phyloP scores from a whole-genome alignment of 495 filamentous ascomycete species.

The Annulohypoxylon stygium region DNA sequence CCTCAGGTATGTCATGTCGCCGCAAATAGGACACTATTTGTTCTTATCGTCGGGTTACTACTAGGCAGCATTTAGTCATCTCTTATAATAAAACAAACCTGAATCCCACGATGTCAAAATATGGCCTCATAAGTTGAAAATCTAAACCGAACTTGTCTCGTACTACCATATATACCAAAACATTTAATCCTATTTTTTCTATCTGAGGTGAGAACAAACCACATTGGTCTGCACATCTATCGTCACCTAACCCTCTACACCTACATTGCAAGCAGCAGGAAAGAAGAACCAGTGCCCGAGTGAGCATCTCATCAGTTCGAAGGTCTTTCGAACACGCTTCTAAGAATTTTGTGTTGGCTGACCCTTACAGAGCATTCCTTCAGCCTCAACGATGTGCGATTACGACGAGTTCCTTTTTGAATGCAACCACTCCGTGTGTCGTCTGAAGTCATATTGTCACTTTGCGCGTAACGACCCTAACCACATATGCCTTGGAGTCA shows the following conservation, averaged over 20 bases:
- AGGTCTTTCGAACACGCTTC: no score
- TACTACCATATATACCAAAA: background rate
- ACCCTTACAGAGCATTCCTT: background rate
- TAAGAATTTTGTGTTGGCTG: slow-evolving; percentile 10
- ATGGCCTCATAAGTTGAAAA: slow-evolving; percentile 14
- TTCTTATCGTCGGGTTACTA: slow-evolving; percentile 31
- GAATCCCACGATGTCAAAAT: slow-evolving; percentile 23
- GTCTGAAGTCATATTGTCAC: slow-evolving; percentile 76
- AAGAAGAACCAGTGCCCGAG: background rate
- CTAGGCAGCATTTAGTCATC: background rate
- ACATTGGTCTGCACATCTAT: background rate
- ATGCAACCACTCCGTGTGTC: slow-evolving; percentile 67
- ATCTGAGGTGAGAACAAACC: slow-evolving; percentile 20
- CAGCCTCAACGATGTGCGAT: slow-evolving; percentile 68
- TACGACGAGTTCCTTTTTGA: slow-evolving; percentile 73
- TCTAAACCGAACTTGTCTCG: background rate
- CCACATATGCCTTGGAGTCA: slow-evolving; percentile 72
- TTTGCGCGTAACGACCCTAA: slow-evolving; percentile 74
- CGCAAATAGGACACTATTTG: slow-evolving; percentile 39
- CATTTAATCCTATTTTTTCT: background rate
- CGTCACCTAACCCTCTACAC: slow-evolving; percentile 13
- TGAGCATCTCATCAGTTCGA: slow-evolving; percentile 10
- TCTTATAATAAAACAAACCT: slow-evolving; percentile 38
- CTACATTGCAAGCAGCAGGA: background rate
- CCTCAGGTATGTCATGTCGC: slow-evolving; percentile 16